Evolutionary conservation across 257 asterid species (phyloP).

Genomic region (Primulina tabacum): DNA sequence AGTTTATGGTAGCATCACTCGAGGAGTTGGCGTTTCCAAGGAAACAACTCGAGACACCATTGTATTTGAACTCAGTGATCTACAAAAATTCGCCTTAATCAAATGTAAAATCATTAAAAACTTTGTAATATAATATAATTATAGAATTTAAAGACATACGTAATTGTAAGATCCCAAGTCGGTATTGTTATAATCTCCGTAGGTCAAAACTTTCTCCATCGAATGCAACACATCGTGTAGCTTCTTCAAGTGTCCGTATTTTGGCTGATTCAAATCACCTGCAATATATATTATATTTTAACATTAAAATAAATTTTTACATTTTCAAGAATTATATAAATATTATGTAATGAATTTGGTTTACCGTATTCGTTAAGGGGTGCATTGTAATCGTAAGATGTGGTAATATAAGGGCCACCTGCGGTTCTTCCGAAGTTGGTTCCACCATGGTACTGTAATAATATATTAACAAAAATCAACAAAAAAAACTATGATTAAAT

Average conservation of each 20-base stretch:
- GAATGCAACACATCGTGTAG: conserved; percentile 62
- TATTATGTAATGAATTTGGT: neutral
- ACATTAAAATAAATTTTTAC: neutral
- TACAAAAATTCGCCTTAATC: neutral
- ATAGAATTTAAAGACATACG: conserved; percentile 18
- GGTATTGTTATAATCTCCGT: conserved; percentile 41
- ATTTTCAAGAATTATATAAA: neutral
- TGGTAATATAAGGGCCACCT: conserved; percentile 80
- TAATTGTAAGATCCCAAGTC: conserved; percentile 41
- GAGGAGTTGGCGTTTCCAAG: conserved; percentile 46
- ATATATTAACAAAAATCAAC: neutral
- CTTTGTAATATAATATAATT: too few relatives aligned
- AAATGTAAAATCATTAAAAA: too few relatives aligned
- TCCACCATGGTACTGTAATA: conserved; percentile 71
- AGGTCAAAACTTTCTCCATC: conserved; percentile 53
- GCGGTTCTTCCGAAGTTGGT: conserved; percentile 75
- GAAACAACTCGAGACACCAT: conserved; percentile 52
- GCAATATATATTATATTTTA: neutral
- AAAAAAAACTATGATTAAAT: neutral
- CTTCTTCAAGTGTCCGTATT: conserved; percentile 74
- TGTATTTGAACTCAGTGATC: conserved; percentile 39
- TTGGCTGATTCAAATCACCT: conserved; percentile 66
- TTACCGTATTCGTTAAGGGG: conserved; percentile 75
- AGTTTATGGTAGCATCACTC: conserved; percentile 37
- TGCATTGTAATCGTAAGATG: conserved; percentile 75